Evolutionary conservation across 441 rosid genomes (phyloP).

Genomic region (Erodium texanum): DNA sequence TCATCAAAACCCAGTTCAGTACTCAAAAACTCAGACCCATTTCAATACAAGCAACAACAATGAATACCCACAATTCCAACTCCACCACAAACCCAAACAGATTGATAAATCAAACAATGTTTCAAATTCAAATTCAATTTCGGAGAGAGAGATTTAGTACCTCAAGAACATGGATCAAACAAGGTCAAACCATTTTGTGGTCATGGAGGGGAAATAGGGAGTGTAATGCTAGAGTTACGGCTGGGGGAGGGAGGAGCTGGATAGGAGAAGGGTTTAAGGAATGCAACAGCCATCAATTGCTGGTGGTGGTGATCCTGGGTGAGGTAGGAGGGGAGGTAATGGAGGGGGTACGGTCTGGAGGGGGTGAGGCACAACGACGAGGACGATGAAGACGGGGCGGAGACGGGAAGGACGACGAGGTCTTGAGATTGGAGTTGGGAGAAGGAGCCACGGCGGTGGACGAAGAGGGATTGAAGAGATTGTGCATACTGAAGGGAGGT

Average conservation of each 20-base stretch:
- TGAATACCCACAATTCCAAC: too few species aligned
- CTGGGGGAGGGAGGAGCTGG: slow-evolving; percentile 41
- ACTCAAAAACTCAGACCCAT: too few species aligned
- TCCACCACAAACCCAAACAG: too few species aligned
- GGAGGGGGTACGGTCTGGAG: slow-evolving; percentile 37
- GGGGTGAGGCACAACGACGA: slow-evolving; percentile 18
- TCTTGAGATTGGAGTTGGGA: neutral
- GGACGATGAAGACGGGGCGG: neutral
- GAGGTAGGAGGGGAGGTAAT: slow-evolving; percentile 11
- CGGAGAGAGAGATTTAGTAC: too few species aligned
- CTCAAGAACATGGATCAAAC: too few species aligned
- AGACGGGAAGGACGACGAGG: neutral
- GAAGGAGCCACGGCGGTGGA: too few species aligned
- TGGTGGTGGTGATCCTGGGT: slow-evolving; percentile 25
- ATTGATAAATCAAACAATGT: too few species aligned
- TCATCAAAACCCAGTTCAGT: too few species aligned
- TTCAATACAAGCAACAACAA: too few species aligned
- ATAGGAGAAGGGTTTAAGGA: slow-evolving; percentile 33
- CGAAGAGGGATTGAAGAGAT: slow-evolving; percentile 27
- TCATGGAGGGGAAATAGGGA: too few species aligned
- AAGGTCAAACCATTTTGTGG: too few species aligned
- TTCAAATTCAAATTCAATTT: too few species aligned
- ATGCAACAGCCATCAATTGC: neutral
- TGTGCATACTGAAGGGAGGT: slow-evolving; percentile 31
- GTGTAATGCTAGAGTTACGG: slow-evolving; percentile 46